Evolutionary conservation across 306 rosid genomes (phyloP).

Genomic region (Corylus americana): DNA sequence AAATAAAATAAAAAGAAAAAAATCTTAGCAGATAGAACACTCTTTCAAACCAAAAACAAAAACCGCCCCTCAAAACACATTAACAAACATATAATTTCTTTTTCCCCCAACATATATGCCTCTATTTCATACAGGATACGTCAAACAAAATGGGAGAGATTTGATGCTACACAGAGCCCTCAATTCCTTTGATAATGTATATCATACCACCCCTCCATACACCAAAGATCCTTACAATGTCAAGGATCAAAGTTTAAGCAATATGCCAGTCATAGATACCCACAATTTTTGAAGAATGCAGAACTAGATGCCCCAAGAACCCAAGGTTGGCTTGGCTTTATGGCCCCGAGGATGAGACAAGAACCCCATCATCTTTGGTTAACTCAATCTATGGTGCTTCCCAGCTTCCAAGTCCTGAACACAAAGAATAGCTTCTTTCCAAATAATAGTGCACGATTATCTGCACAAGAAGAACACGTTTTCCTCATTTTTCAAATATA

Average conservation of each 20-base stretch:
- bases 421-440: neutral
- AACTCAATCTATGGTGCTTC: neutral
- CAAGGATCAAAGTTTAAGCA: neutral
- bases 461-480: constrained; percentile 2
- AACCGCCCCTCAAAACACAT: too few relatives aligned
- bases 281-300: neutral
- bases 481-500: neutral
- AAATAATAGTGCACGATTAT: neutral
- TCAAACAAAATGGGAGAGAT: neutral
- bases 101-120: neutral
- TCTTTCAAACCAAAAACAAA: too few relatives aligned
- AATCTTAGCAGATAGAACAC: too few relatives aligned
- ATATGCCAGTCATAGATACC: neutral
- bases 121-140: neutral
- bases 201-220: neutral
- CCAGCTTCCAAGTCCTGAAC: neutral
- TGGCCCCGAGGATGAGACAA: neutral
- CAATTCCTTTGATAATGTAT: neutral
- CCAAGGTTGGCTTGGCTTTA: neutral
- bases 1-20: too few relatives aligned
- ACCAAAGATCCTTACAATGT: neutral
- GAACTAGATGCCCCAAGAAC: neutral
- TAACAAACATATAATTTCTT: too few relatives aligned
- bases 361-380: neutral
- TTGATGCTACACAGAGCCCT: neutral